Evolutionary conservation across 1,284 basidiomycete species (phyloP), one percentile per base, ranked within the genome.

Genomic region (Takashimella tepidaria): DNA sequence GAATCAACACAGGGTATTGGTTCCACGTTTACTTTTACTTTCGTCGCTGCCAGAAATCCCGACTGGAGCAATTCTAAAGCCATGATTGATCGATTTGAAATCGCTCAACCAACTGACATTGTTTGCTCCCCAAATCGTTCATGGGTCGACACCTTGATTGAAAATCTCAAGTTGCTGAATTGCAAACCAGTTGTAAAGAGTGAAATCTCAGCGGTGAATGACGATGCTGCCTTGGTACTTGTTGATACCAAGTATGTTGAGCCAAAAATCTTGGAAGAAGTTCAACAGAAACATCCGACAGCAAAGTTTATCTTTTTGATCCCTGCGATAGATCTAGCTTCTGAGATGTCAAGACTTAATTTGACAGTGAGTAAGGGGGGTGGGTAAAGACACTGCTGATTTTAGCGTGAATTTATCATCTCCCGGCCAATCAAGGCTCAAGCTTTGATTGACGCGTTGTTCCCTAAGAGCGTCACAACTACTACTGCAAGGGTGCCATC

Each of bases 1-100:
- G 57, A 60, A 19, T 71, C 69, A 13, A 67, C 64, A 24, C 62
- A 66, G 42, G 76, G 73, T 41, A 65, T 67, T 27, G 74, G 75
- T 3, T 69, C 66, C 27, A 67, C 53, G 8, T 76, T 76, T 49
- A 66, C 63, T 12, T 73, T 75, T 50, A 63, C 63, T 5, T 66
- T 76, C 47, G 51, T 69, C 2, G 60, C 65, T 1, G 59, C 61
- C 10, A 41, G 43, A 1, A 61, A 67, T 45, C 50, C 54, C 3
- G 43, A 37, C 5, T 60, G 55, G 58, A n/a, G n/a, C n/a, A n/a
- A n/a, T n/a, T 42, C 50, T 43, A 53, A 52, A 0, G 40, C 22
- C 10, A 25, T 25, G 21, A 47, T 60, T 27, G 47, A 55, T 4
- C 42, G 42, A 3, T 57, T 57, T 26, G 16, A 43, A 4, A 47